Percentiles rank a stretch among this genome's conserved stretches.
These are phyloP conservation scores for Paecilomyces formosus DNA, from an alignment of 2,329 filamentous ascomycete genomes.

Conservation along the genomic window DNA sequence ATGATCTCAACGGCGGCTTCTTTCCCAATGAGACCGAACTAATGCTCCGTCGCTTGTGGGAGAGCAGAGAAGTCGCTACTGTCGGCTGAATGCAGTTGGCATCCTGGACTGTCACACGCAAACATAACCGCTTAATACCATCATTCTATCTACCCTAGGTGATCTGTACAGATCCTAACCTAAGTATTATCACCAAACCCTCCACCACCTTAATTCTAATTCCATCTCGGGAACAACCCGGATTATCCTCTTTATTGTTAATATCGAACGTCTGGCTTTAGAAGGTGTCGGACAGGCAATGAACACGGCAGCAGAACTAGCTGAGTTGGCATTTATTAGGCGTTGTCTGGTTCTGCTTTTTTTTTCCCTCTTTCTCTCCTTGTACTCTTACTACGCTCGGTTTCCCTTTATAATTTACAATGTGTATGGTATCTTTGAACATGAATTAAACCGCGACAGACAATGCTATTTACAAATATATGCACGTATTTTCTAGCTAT, in stretches of 20 bases:
- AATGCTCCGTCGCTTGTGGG: slow-evolving; percentile 37
- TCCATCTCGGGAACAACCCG: background rate
- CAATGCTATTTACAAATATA: background rate
- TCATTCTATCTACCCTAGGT: background rate
- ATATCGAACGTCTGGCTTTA: no score
- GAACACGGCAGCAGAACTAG: background rate
- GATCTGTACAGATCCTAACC: background rate
- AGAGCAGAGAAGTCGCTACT: slow-evolving; percentile 33
- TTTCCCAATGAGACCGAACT: slow-evolving; percentile 26
- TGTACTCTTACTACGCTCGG: background rate
- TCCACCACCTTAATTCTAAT: background rate
- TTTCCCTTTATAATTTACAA: background rate
- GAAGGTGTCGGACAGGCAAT: background rate
- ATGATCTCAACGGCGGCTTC: slow-evolving; percentile 17
- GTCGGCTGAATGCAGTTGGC: slow-evolving; percentile 15
- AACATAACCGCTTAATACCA: background rate
- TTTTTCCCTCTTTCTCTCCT: background rate
- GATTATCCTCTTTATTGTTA: no score
- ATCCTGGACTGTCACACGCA: background rate
- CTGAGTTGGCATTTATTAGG: background rate
- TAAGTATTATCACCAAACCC: background rate
- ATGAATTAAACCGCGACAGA: background rate
- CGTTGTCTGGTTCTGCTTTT: background rate
- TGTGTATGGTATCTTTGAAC: background rate
- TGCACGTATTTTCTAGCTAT: background rate